phyloP scores from a whole-genome alignment of 31 red algal species.

The Pterothamnion heteromorphum region DNA sequence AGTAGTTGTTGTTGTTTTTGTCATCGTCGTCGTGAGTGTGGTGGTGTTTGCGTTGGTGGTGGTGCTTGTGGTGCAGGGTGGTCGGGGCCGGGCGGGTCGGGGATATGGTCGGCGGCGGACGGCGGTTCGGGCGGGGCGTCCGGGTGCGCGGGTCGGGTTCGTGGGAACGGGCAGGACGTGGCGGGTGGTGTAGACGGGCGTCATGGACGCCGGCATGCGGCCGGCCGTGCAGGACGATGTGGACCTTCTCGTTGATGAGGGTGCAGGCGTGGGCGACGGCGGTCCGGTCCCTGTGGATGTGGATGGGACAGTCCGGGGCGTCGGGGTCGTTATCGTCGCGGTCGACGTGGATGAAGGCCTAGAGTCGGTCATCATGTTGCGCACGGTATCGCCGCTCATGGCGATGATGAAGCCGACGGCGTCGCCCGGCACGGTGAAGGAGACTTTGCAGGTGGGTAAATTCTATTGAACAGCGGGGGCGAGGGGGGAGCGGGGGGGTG shows the following conservation, averaged over 20 bases:
- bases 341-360: constrained; percentile 71
- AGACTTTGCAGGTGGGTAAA: constrained; percentile 46
- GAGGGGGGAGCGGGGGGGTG: too few species aligned
- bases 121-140: too few species aligned
- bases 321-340: constrained; percentile 63
- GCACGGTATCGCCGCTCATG: constrained; percentile 73
- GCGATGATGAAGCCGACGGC: constrained; percentile 81
- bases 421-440: constrained; percentile 64
- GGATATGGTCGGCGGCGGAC: too few species aligned
- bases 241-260: constrained; percentile 73
- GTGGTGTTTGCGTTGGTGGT: too few species aligned
- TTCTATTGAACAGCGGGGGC: too few species aligned
- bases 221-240: constrained; percentile 63
- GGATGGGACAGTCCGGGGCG: constrained; percentile 57
- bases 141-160: neutral
- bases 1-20: constrained; percentile 5
- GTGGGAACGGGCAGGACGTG: constrained; percentile 4
- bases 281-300: constrained; percentile 51
- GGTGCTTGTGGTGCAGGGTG: too few species aligned
- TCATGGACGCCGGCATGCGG: constrained; percentile 49
- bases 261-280: constrained; percentile 51
- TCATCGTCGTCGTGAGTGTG: neutral
- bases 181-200: neutral
- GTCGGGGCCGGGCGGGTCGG: too few species aligned
- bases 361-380: constrained; percentile 64